Evolutionary conservation across 805 yeast genomes (phyloP).

Genomic region (Schwanniomyces polymorphus): DNA sequence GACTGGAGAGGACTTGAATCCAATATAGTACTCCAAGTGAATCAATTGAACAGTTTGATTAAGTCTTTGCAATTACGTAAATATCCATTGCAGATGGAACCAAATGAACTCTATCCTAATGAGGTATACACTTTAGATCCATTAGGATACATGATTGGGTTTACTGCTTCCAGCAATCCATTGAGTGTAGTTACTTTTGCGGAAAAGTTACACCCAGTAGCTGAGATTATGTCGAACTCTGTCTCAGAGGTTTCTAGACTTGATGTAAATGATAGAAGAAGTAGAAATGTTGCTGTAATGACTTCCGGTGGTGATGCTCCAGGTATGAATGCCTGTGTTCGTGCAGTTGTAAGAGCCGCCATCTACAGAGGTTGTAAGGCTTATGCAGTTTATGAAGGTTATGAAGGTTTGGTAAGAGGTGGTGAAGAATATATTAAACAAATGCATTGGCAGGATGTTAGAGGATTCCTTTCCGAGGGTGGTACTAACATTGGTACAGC

Average conservation of each 20-base stretch:
- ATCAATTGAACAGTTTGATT: constrained; percentile 39
- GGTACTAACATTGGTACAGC: constrained; percentile 98
- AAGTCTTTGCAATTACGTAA: constrained; percentile 26
- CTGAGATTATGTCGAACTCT: constrained; percentile 11
- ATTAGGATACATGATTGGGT: constrained; percentile 78
- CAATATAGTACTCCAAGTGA: constrained; percentile 47
- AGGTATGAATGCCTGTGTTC: constrained; percentile 96
- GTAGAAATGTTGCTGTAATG: constrained; percentile 84
- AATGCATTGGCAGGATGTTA: constrained; percentile 91
- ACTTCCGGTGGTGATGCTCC: constrained; percentile 99
- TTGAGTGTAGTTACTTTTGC: constrained; percentile 50
- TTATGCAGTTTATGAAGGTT: constrained; percentile 91
- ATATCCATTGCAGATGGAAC: constrained; percentile 55
- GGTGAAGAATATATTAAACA: constrained; percentile 70
- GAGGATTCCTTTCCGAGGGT: constrained; percentile 90
- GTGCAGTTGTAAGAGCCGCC: constrained; percentile 94
- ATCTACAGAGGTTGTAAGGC: constrained; percentile 86
- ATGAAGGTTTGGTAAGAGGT: constrained; percentile 88
- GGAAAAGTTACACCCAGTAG: constrained; percentile 25
- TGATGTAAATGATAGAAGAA: constrained; percentile 9
- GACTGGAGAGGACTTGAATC: constrained; percentile 55
- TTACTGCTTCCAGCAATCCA: constrained; percentile 62
- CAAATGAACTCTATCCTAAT: constrained; percentile 71
- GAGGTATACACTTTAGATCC: constrained; percentile 84
- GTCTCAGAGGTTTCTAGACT: constrained; percentile 16